Conservation (phyloP, 345 rosid genomes). For the Populus davidiana region DNA sequence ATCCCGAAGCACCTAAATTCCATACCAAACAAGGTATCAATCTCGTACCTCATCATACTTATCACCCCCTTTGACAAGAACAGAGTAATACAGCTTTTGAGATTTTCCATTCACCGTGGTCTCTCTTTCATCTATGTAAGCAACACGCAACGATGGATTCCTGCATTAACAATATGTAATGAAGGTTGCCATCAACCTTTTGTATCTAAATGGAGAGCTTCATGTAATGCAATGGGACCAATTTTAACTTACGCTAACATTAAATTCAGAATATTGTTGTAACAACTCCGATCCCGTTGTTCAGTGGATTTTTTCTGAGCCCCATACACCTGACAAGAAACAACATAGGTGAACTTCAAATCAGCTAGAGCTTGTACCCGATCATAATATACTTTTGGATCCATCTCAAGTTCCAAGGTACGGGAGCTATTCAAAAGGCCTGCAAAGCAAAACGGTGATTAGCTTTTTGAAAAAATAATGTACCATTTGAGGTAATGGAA, state of each 20-base stretch:
- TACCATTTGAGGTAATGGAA: not conserved
- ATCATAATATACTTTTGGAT: slow-evolving; percentile 26
- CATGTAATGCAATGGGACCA: not conserved
- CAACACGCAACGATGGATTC: slow-evolving; percentile 90
- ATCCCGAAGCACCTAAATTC: not conserved
- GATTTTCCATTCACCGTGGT: slow-evolving; percentile 50
- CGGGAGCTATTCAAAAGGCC: slow-evolving; percentile 33
- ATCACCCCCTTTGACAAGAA: slow-evolving; percentile 82
- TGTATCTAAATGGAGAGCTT: slow-evolving; percentile 3
- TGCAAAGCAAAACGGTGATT: slow-evolving; percentile 33
- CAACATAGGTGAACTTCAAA: slow-evolving; percentile 93
- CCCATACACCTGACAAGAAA: slow-evolving; percentile 94
- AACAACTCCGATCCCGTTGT: slow-evolving; percentile 51
- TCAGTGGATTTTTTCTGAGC: slow-evolving; percentile 73
- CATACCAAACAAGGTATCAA: slow-evolving; percentile 7
- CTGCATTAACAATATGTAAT: slow-evolving; percentile 34
- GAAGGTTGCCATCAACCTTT: slow-evolving; percentile 12
- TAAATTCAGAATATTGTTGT: slow-evolving; percentile 73
- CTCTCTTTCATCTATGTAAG: slow-evolving; percentile 83
- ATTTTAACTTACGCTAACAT: slow-evolving; percentile 70
- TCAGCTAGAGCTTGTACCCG: slow-evolving; percentile 67
- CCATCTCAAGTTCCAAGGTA: slow-evolving; percentile 16
- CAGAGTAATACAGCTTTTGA: slow-evolving; percentile 71
- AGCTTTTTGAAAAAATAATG: slow-evolving; percentile 9
- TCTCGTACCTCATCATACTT: slow-evolving; percentile 71